Evolutionary conservation across 2,329 filamentous ascomycete species (phyloP).

Genomic region (Diaporthe citriasiana): DNA sequence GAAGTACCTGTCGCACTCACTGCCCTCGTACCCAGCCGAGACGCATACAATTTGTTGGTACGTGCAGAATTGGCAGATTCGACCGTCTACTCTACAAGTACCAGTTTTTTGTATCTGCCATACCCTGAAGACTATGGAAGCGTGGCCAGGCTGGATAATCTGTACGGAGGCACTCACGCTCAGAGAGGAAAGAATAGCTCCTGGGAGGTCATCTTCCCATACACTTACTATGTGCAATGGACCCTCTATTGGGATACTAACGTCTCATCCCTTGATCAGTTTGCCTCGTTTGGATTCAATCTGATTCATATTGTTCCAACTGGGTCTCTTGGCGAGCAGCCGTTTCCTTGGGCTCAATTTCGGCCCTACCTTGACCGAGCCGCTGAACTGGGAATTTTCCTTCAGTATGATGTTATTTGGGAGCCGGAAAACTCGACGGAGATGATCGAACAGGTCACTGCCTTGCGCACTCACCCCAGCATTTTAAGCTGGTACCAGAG

Average conservation of each 20-base stretch:
- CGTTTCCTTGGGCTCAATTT: conserved; percentile 45
- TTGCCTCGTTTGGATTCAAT: conserved; percentile 43
- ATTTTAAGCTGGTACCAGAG: conserved; percentile 64
- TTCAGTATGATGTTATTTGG: conserved; percentile 46
- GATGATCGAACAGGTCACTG: conserved; percentile 51
- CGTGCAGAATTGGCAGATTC: conserved; percentile 36
- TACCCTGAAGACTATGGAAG: conserved; percentile 43
- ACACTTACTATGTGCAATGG: conserved; percentile 45
- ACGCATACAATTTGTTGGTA: conserved; percentile 41
- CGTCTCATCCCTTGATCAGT: conserved; percentile 44
- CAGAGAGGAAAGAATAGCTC: conserved; percentile 42
- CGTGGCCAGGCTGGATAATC: conserved; percentile 44
- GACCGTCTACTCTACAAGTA: conserved; percentile 40
- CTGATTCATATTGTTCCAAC: conserved; percentile 46
- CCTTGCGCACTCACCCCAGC: conserved; percentile 50
- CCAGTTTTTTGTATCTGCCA: conserved; percentile 42
- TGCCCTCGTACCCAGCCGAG: conserved; percentile 35
- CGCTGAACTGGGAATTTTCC: conserved; percentile 44
- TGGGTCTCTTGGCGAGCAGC: conserved; percentile 41
- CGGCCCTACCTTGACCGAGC: conserved; percentile 45
- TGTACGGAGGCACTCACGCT: conserved; percentile 43
- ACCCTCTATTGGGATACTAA: conserved; percentile 45
- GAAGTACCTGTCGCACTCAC: conserved; percentile 41
- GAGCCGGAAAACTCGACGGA: conserved; percentile 40
- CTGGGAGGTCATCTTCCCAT: conserved; percentile 44